Evolutionary conservation across 139 green algal genomes (phyloP).

Genomic region (Choricystis sp.): DNA sequence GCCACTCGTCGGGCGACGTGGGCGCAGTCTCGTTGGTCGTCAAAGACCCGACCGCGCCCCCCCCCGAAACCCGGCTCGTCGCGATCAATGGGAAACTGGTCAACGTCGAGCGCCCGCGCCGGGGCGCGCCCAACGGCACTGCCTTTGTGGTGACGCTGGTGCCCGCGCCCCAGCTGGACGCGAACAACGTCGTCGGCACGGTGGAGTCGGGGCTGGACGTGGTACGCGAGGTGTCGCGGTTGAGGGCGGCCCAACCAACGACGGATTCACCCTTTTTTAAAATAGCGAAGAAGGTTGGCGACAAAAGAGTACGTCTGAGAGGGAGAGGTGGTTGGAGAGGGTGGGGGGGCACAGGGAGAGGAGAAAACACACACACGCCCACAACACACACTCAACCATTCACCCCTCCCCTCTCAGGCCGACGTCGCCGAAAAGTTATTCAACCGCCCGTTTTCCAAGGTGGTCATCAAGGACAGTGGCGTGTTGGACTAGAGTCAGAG

Average conservation of each 20-base stretch:
- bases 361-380: no score
- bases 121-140: constrained; percentile 26
- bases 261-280: neutral
- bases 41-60: constrained; percentile 3
- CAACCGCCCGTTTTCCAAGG: neutral
- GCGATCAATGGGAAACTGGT: constrained; percentile 40
- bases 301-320: no score
- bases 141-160: constrained; percentile 32
- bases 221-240: constrained; percentile 15
- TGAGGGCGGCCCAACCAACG: constrained; percentile 4
- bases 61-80: constrained; percentile 27
- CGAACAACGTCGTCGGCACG: constrained; percentile 31
- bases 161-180: constrained; percentile 19
- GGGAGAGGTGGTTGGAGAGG: no score
- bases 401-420: no score
- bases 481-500: neutral
- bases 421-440: neutral
- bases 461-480: neutral
- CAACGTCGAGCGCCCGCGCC: constrained; percentile 12
- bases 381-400: no score
- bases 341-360: no score
- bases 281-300: neutral
- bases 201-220: constrained; percentile 34
- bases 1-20: constrained; percentile 3
- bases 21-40: constrained; percentile 22